phyloP scores from a whole-genome alignment of 129 eudicot genomes.

The Chrysanthemum seticuspe region DNA sequence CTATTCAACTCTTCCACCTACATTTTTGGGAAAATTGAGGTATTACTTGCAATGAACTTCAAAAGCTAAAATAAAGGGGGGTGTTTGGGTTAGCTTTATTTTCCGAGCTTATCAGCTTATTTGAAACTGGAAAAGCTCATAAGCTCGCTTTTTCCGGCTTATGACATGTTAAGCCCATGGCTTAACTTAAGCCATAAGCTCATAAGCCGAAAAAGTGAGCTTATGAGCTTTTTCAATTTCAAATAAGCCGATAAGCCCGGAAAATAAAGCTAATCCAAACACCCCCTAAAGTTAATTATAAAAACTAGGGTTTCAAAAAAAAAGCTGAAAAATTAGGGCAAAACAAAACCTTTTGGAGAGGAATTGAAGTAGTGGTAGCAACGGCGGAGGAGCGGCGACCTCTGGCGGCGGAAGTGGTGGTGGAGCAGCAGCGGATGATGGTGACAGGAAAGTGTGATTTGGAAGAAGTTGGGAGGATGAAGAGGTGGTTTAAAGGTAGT shows the following conservation, averaged over 20 bases:
- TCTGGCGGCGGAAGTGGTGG: conserved; percentile 27
- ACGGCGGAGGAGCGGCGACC: conserved; percentile 34
- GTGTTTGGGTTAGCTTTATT: too few relatives aligned
- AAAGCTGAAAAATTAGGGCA: not conserved
- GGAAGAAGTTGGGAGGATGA: conserved; percentile 21
- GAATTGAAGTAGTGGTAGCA: conserved; percentile 46
- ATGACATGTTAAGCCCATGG: too few relatives aligned
- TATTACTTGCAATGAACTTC: not conserved
- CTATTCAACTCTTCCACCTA: conserved; percentile 31
- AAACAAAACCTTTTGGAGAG: conserved; percentile 71
- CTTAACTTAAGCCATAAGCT: too few relatives aligned
- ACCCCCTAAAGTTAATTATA: too few relatives aligned
- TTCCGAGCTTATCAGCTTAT: too few relatives aligned
- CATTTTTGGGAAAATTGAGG: not conserved
- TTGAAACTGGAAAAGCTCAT: too few relatives aligned
- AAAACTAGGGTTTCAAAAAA: not conserved
- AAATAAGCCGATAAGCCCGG: too few relatives aligned
- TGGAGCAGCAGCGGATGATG: conserved; percentile 44
- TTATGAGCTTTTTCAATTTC: too few relatives aligned
- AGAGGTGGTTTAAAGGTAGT: conserved; percentile 43
- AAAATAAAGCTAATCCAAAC: too few relatives aligned
- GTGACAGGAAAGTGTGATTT: conserved; percentile 13
- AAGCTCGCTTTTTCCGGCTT: too few relatives aligned
- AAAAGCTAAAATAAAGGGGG: too few relatives aligned
- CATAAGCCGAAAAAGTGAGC: too few relatives aligned